These are phyloP conservation scores for Coemansia reversa DNA, from an alignment of 192 early-diverging fungal genomes.

Conservation along the genomic window DNA sequence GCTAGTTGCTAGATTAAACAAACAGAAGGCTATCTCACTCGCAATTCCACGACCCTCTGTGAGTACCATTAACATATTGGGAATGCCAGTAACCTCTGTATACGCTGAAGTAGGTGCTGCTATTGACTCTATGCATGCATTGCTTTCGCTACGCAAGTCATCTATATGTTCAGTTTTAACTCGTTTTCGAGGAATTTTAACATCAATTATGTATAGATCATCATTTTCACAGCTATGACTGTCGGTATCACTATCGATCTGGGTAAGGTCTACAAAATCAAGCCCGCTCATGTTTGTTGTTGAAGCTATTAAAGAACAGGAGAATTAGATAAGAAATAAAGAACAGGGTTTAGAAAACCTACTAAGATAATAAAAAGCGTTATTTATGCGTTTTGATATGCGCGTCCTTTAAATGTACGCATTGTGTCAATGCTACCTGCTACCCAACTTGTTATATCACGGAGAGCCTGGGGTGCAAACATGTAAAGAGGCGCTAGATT, in stretches of 20 bases:
- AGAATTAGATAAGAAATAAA: not conserved
- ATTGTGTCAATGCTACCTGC: slow-evolving; percentile 39
- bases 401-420: slow-evolving; percentile 29
- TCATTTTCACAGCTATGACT: slow-evolving; percentile 11
- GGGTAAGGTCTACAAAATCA: slow-evolving; percentile 29
- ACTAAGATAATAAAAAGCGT: not conserved
- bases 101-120: slow-evolving; percentile 39
- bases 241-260: slow-evolving; percentile 9
- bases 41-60: slow-evolving; percentile 46
- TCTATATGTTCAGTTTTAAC: slow-evolving; percentile 7
- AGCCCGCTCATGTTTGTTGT: not conserved
- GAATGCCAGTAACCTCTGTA: slow-evolving; percentile 12
- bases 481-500: slow-evolving; percentile 26
- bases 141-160: not conserved
- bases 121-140: slow-evolving; percentile 3
- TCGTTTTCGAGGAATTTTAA: slow-evolving; percentile 6
- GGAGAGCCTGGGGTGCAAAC: slow-evolving; percentile 15
- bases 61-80: slow-evolving; percentile 35
- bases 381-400: not conserved
- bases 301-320: not conserved
- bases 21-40: slow-evolving; percentile 46
- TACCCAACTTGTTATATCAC: slow-evolving; percentile 16
- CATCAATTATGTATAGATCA: slow-evolving; percentile 8
- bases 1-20: slow-evolving; percentile 29
- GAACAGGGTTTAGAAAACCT: not conserved